Percentiles rank a stretch among this genome's conserved stretches.
Evolutionary conservation across 805 yeast genomes (phyloP).

Genomic region (Wickerhamomyces subpelliculosus): DNA sequence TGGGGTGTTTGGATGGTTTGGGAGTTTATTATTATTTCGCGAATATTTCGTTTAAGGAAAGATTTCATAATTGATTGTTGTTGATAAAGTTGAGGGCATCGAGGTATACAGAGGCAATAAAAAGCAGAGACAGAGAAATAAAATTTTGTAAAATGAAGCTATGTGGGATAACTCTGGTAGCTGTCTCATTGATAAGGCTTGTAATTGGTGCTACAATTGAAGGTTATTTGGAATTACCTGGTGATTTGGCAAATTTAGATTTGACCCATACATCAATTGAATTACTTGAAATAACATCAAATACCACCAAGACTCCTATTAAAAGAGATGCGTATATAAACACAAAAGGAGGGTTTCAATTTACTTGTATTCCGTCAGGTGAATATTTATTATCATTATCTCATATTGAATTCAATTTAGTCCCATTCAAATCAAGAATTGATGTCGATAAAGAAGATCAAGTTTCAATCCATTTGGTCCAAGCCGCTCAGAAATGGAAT

Average conservation of each 20-base stretch:
- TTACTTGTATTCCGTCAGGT: conserved; percentile 12
- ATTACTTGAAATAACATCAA: conserved; percentile 5
- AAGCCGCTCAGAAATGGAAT: conserved; percentile 8
- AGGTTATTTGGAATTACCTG: conserved; percentile 10
- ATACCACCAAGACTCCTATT: not conserved
- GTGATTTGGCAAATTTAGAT: conserved; percentile 9
- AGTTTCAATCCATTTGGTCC: conserved; percentile 8
- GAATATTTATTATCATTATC: conserved; percentile 10
- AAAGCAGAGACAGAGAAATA: no score
- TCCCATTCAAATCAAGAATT: conserved; percentile 17
- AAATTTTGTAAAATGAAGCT: no score
- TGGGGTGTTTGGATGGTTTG: not conserved
- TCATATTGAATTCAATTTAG: conserved; percentile 16
- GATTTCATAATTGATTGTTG: no score
- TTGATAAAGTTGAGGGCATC: no score
- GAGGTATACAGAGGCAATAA: no score
- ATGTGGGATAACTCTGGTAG: not conserved
- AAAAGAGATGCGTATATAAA: conserved; percentile 6
- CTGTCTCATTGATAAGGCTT: not conserved
- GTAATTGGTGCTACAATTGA: conserved; percentile 6
- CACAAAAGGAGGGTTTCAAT: conserved; percentile 9
- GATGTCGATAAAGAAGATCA: conserved; percentile 8
- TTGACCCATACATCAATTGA: conserved; percentile 10
- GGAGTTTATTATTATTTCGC: not conserved
- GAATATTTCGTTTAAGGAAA: not conserved